Percentiles rank a stretch among this genome's conserved stretches.
These are phyloP conservation scores for Penicillium manginii DNA, from an alignment of 495 filamentous ascomycete species.

Conservation along the genomic window DNA sequence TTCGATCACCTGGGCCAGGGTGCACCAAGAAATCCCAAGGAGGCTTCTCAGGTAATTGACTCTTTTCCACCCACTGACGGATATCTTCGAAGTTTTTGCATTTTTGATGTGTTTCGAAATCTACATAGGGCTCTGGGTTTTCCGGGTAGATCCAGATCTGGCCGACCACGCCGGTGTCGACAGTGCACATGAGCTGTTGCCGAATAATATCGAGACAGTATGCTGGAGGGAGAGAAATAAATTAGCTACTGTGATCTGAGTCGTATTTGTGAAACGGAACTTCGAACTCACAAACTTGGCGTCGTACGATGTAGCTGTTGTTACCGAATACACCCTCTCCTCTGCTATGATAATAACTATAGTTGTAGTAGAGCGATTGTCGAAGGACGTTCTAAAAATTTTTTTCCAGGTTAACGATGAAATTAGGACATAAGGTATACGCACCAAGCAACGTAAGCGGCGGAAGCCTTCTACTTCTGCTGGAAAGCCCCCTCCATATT, in stretches of 20 bases:
- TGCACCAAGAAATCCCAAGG: constrained; percentile 47
- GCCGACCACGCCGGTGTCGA: constrained; percentile 55
- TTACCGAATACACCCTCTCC: constrained; percentile 55
- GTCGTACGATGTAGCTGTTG: constrained; percentile 48
- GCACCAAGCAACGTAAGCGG: constrained; percentile 60
- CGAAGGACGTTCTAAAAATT: constrained; percentile 54
- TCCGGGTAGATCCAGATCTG: constrained; percentile 55
- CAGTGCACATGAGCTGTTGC: constrained; percentile 60
- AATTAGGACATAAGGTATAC: neutral
- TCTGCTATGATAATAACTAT: constrained; percentile 54
- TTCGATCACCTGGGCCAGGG: constrained; percentile 38
- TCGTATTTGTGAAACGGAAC: neutral
- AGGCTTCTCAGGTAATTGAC: constrained; percentile 46
- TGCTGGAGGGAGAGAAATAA: constrained; percentile 22
- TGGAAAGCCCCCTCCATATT: constrained; percentile 57
- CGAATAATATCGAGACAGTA: constrained; percentile 61
- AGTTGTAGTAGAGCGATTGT: constrained; percentile 59
- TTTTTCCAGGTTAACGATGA: neutral
- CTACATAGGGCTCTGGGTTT: constrained; percentile 49
- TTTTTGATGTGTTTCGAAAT: constrained; percentile 59
- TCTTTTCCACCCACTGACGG: constrained; percentile 51
- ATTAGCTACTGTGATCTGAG: constrained; percentile 1
- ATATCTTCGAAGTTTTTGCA: constrained; percentile 61
- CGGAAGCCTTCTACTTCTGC: constrained; percentile 61
- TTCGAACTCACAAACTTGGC: constrained; percentile 48